Conservation (phyloP, 768 basidiomycete genomes). For the Crepidotus variabilis region DNA sequence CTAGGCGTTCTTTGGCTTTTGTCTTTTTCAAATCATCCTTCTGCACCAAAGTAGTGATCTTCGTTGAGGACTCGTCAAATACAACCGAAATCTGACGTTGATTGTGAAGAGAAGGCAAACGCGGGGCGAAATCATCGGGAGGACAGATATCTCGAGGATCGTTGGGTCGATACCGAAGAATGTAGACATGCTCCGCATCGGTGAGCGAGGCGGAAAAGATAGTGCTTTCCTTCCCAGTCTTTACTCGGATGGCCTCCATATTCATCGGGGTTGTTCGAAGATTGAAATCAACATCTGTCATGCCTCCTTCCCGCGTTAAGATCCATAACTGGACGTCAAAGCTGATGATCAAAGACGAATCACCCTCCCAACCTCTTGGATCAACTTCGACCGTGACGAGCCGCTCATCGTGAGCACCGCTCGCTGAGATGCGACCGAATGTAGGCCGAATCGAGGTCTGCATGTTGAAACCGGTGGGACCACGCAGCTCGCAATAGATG, state of each 20-base stretch:
- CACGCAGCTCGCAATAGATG: conserved; percentile 30
- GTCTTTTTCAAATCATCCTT: conserved; percentile 18
- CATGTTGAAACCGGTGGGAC: conserved; percentile 22
- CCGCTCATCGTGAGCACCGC: conserved; percentile 4
- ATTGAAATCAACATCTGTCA: conserved; percentile 21
- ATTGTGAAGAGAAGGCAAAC: neutral
- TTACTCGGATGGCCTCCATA: conserved; percentile 10
- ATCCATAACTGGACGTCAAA: conserved; percentile 31
- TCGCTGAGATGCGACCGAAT: conserved; percentile 25
- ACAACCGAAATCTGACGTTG: conserved; percentile 2
- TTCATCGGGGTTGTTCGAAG: conserved; percentile 20
- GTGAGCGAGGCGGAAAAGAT: conserved; percentile 25
- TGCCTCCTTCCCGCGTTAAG: conserved; percentile 18
- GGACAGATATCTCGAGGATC: neutral
- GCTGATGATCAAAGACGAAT: conserved; percentile 30
- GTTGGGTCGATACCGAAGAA: conserved; percentile 25
- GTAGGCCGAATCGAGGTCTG: conserved; percentile 29
- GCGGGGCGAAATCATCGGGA: neutral
- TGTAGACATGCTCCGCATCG: conserved; percentile 25
- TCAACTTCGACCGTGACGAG: conserved; percentile 28
- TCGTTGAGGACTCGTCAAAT: conserved; percentile 10
- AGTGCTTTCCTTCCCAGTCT: conserved; percentile 21
- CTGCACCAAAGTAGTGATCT: conserved; percentile 13
- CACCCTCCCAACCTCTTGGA: conserved; percentile 25
- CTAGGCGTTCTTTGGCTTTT: conserved; percentile 15